Evolutionary conservation across 2,329 filamentous ascomycete genomes (phyloP).

Genomic region (Pseudogymnoascus sp.): DNA sequence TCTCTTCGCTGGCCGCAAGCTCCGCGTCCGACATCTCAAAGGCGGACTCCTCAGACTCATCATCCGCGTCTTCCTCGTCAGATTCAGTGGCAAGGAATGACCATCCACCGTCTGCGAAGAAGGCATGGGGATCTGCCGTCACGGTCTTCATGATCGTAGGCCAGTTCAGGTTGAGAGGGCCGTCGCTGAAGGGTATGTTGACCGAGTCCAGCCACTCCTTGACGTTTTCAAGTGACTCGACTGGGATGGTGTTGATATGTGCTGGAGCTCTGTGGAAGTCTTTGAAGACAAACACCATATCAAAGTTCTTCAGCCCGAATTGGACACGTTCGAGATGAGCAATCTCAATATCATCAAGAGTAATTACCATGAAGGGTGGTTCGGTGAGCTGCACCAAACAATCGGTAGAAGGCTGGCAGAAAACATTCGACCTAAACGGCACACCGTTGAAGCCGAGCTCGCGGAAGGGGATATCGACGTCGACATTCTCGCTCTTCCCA

Average conservation of each 20-base stretch:
- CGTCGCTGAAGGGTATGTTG: slow-evolving; percentile 89
- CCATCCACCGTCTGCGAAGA: slow-evolving; percentile 95
- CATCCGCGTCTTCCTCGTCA: slow-evolving; percentile 69
- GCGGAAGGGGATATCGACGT: slow-evolving; percentile 93
- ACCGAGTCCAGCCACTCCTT: slow-evolving; percentile 97
- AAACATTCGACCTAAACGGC: slow-evolving; percentile 88
- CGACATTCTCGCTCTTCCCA: slow-evolving; percentile 79
- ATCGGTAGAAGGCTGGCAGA: slow-evolving; percentile 92
- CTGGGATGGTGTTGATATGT: slow-evolving; percentile 96
- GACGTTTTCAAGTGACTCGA: slow-evolving; percentile 87
- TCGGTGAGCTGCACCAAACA: slow-evolving; percentile 95
- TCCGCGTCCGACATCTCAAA: slow-evolving; percentile 89
- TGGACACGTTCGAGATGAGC: slow-evolving; percentile 92
- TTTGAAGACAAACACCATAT: slow-evolving; percentile 97
- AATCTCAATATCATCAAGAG: slow-evolving; percentile 90
- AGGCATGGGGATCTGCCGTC: slow-evolving; percentile 82
- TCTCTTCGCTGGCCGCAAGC: slow-evolving; percentile 62
- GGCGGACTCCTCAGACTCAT: slow-evolving; percentile 81
- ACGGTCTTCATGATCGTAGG: slow-evolving; percentile 99
- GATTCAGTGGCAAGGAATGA: slow-evolving; percentile 81
- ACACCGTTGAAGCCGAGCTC: slow-evolving; percentile 97
- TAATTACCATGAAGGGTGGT: slow-evolving; percentile 92
- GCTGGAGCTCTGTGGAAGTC: slow-evolving; percentile 85
- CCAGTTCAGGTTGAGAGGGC: slow-evolving; percentile 97
- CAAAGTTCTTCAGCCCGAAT: slow-evolving; percentile 98